A percentile compares a stretch with the other conserved stretches of the same genome.
These are phyloP conservation scores for Taphrina pruni DNA, from an alignment of 1,139 yeast genomes.

Conservation along the genomic window DNA sequence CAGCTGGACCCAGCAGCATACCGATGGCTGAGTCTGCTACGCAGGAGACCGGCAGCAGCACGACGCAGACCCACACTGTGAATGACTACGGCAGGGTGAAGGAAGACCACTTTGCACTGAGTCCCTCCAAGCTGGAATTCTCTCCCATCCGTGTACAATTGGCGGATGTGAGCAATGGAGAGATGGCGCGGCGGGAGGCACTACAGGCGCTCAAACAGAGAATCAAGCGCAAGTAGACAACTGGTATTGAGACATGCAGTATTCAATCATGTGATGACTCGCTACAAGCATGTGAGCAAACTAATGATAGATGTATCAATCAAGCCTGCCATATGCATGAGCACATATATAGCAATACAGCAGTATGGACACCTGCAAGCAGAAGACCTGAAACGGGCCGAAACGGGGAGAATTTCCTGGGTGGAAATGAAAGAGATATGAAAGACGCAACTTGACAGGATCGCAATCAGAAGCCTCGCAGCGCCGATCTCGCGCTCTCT, in stretches of 20 bases:
- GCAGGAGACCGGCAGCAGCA: not conserved
- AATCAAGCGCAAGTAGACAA: not conserved
- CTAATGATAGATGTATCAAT: too few relatives aligned
- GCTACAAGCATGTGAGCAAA: too few relatives aligned
- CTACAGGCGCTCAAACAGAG: conserved; percentile 19
- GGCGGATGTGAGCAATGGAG: conserved; percentile 29
- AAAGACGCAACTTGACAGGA: not conserved
- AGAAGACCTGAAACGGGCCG: too few relatives aligned
- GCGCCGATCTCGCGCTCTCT: not conserved
- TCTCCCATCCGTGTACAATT: conserved; percentile 15
- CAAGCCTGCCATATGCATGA: too few relatives aligned
- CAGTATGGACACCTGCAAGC: too few relatives aligned
- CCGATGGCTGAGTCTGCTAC: not conserved
- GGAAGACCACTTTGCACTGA: conserved; percentile 5
- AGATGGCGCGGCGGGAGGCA: conserved; percentile 16
- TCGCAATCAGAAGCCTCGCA: not conserved
- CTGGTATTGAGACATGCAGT: too few relatives aligned
- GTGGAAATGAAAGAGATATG: not conserved
- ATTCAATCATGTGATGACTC: too few relatives aligned
- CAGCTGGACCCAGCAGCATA: not conserved
- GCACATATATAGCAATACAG: too few relatives aligned
- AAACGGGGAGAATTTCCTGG: not conserved
- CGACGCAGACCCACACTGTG: too few relatives aligned
- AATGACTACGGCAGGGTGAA: not conserved
- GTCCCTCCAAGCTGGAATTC: conserved; percentile 20